Evolutionary conservation across 2,329 filamentous ascomycete species (phyloP).

Genomic region (Nothopassalora personata): DNA sequence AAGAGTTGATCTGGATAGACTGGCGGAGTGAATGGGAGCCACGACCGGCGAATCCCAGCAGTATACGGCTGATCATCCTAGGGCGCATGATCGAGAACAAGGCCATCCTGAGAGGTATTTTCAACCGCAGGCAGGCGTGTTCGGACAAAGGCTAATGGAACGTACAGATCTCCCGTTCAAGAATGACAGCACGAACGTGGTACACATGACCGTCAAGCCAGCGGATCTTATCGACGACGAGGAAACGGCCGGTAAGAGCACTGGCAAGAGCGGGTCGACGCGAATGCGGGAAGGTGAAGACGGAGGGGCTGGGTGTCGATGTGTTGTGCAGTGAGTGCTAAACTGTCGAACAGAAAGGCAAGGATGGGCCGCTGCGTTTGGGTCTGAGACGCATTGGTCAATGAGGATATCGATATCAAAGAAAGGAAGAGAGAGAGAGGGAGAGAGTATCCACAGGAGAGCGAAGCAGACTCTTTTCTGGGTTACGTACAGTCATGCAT

Average conservation of each 20-base stretch:
- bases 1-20: conserved; percentile 87
- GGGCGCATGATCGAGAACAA: conserved; percentile 89
- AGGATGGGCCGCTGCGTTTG: too few species aligned
- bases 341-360: background rate
- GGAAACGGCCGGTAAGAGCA: conserved; percentile 64
- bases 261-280: conserved; percentile 50
- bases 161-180: conserved; percentile 70
- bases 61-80: conserved; percentile 86
- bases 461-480: background rate
- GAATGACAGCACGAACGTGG: conserved; percentile 68
- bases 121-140: too few species aligned
- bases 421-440: background rate
- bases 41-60: conserved; percentile 77
- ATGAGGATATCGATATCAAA: background rate
- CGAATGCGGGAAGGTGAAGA: conserved; percentile 45
- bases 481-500: background rate
- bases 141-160: too few species aligned
- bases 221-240: conserved; percentile 73
- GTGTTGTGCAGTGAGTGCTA: conserved; percentile 50
- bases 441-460: background rate
- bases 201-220: conserved; percentile 91
- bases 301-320: conserved; percentile 58
- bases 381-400: background rate
- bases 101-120: conserved; percentile 69
- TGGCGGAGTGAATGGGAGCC: conserved; percentile 86